A percentile compares a stretch with the other conserved stretches of the same genome.
These are phyloP conservation scores for Epicoccum sorghinum DNA, from an alignment of 2,329 filamentous ascomycete species.

Conservation along the genomic window DNA sequence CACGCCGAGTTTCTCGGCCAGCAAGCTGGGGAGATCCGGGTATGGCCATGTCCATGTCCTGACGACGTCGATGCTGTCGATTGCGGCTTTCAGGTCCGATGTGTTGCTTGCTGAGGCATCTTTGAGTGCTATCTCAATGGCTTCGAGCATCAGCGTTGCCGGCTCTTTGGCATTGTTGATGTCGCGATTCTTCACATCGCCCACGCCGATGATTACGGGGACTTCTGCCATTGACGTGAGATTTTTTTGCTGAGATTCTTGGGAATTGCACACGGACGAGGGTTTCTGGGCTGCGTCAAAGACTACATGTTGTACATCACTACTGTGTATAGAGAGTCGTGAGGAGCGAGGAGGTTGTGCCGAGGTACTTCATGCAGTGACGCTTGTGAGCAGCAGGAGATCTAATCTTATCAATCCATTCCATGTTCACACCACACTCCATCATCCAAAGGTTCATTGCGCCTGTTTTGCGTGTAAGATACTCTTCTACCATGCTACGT, in stretches of 20 bases:
- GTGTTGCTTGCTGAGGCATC: slow-evolving; percentile 53
- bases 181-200: slow-evolving; percentile 66
- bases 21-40: slow-evolving; percentile 60
- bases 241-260: neutral
- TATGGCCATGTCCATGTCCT: slow-evolving; percentile 72
- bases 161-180: slow-evolving; percentile 61
- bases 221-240: slow-evolving; percentile 11
- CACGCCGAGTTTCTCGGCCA: slow-evolving; percentile 58
- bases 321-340: slow-evolving; percentile 6
- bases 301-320: slow-evolving; percentile 2
- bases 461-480: too few relatives aligned
- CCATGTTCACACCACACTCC: neutral
- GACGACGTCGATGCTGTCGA: slow-evolving; percentile 67
- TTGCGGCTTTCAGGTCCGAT: slow-evolving; percentile 50
- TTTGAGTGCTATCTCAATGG: slow-evolving; percentile 58
- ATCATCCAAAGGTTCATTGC: too few relatives aligned
- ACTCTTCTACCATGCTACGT: neutral
- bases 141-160: slow-evolving; percentile 62
- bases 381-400: neutral
- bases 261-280: neutral
- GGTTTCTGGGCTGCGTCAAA: neutral
- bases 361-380: slow-evolving; percentile 4
- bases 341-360: slow-evolving; percentile 14
- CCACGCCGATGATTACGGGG: slow-evolving; percentile 68
- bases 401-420: slow-evolving; percentile 14